These are phyloP conservation scores for Acanthamoeba sp. DNA, from an alignment of 208 protist species.

Conservation along the genomic window DNA sequence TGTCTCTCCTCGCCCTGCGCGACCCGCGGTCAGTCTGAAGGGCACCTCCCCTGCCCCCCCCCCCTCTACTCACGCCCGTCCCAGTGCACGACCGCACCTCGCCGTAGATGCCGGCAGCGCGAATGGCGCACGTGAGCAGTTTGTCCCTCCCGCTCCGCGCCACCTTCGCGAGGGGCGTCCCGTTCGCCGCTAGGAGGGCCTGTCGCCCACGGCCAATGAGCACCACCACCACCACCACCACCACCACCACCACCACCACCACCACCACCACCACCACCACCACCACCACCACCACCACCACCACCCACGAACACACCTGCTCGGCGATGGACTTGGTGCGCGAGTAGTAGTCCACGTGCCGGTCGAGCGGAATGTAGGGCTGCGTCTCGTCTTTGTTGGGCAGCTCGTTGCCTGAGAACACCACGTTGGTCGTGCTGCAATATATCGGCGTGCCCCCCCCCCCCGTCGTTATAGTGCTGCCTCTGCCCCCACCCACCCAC, in stretches of 20 bases:
- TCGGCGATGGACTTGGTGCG: conserved; percentile 81
- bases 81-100: conserved; percentile 47
- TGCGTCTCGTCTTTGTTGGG: conserved; percentile 78
- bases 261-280: neutral
- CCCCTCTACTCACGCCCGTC: neutral
- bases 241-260: no score
- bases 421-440: conserved; percentile 77
- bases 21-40: no score
- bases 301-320: neutral
- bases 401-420: conserved; percentile 74
- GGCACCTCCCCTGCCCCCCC: no score
- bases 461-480: no score
- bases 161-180: neutral
- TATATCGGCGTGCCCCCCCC: conserved; percentile 5
- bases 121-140: conserved; percentile 76
- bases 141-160: neutral
- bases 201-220: neutral
- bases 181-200: neutral
- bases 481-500: no score
- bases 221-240: no score
- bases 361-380: conserved; percentile 78
- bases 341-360: conserved; percentile 81
- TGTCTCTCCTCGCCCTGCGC: no score
- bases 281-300: neutral
- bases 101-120: conserved; percentile 80